These are phyloP conservation scores for Starmerella potacharoeniae DNA, from an alignment of 805 yeast genomes.

Conservation along the genomic window DNA sequence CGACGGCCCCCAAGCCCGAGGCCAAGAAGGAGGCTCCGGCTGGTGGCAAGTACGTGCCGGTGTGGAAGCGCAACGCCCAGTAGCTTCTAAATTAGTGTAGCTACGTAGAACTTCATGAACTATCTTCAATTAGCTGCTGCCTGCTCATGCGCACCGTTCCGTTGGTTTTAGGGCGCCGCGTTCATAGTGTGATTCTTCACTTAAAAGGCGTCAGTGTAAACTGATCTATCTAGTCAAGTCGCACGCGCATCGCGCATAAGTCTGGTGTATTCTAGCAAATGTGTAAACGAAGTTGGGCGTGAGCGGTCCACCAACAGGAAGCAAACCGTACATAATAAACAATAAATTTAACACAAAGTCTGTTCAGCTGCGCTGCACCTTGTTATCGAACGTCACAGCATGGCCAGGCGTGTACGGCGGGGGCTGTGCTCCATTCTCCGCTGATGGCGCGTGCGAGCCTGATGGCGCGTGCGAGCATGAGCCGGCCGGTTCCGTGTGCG, in stretches of 20 bases:
- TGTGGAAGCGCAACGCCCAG: neutral
- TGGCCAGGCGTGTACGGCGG: neutral
- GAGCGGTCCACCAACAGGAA: too few relatives aligned
- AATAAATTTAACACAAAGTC: too few relatives aligned
- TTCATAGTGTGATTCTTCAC: too few relatives aligned
- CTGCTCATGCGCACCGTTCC: too few relatives aligned
- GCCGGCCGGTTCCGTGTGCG: neutral
- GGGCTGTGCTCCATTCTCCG: neutral
- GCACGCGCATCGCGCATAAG: too few relatives aligned
- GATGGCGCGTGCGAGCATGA: neutral
- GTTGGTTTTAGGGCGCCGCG: too few relatives aligned
- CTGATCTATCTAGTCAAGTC: too few relatives aligned
- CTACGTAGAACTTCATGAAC: neutral
- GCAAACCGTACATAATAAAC: too few relatives aligned
- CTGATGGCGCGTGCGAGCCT: neutral
- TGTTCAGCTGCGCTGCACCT: neutral
- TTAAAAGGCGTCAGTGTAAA: too few relatives aligned
- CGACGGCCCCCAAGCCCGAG: neutral
- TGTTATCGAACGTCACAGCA: neutral
- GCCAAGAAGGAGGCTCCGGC: neutral
- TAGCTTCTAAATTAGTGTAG: neutral
- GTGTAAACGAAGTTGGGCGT: too few relatives aligned
- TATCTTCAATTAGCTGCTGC: too few relatives aligned
- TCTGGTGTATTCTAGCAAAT: too few relatives aligned
- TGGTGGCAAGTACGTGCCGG: conserved; percentile 2